A percentile compares a stretch with the other conserved stretches of the same genome.
Evolutionary conservation across 2,329 filamentous ascomycete species (phyloP).

Genomic region (Alternaria tenuissima): DNA sequence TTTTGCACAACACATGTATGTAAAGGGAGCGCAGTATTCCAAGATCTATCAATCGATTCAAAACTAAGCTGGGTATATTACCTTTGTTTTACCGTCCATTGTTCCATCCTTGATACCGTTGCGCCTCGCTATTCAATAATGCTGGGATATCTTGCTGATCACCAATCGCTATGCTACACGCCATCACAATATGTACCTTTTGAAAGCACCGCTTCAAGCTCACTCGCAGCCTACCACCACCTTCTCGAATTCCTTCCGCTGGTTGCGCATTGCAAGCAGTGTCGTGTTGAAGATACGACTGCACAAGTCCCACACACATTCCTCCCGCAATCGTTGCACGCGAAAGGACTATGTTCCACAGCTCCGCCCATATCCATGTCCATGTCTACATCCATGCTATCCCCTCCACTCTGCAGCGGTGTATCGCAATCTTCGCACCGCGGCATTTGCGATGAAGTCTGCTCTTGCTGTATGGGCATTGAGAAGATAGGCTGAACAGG

Average conservation of each 20-base stretch:
- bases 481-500: slow-evolving; percentile 35
- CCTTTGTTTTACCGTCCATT: background rate
- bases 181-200: background rate
- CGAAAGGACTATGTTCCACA: slow-evolving; percentile 39
- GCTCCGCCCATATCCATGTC: slow-evolving; percentile 44
- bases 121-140: slow-evolving; percentile 19
- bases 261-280: slow-evolving; percentile 54
- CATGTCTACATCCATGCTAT: slow-evolving; percentile 51
- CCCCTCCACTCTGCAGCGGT: slow-evolving; percentile 35
- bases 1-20: background rate
- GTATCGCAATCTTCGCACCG: slow-evolving; percentile 58
- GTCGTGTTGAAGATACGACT: slow-evolving; percentile 47
- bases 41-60: background rate
- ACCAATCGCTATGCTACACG: background rate
- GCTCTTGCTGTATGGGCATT: slow-evolving; percentile 19
- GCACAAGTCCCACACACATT: slow-evolving; percentile 55
- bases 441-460: slow-evolving; percentile 18
- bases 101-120: slow-evolving; percentile 1
- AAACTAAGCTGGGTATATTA: background rate
- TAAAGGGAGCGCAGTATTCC: no score
- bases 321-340: slow-evolving; percentile 51
- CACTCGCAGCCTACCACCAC: slow-evolving; percentile 20
- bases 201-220: background rate
- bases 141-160: slow-evolving; percentile 5
- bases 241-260: slow-evolving; percentile 19